These are phyloP conservation scores for Aspergillus fijiensis DNA, from an alignment of 2,329 filamentous ascomycete species.

Conservation along the genomic window DNA sequence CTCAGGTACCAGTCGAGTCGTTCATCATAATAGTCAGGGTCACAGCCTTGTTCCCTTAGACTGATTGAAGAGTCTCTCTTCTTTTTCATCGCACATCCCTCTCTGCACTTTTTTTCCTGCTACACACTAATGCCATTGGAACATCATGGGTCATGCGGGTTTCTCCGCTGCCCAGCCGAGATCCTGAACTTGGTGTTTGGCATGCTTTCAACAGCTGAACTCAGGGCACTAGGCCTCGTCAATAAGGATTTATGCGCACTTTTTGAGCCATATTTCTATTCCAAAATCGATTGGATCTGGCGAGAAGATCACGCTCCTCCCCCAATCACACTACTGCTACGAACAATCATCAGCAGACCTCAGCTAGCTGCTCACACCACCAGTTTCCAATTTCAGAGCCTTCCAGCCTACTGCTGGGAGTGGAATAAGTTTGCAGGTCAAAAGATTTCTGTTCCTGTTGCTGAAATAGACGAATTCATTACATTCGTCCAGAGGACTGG, in stretches of 20 bases:
- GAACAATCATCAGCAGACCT: conserved; percentile 18
- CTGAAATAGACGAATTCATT: conserved; percentile 6
- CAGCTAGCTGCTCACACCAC: conserved; percentile 17
- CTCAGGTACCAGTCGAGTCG: too few relatives aligned
- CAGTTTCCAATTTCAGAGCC: conserved; percentile 12
- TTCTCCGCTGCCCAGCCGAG: conserved; percentile 12
- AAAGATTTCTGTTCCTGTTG: conserved; percentile 5
- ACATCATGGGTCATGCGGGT: background rate
- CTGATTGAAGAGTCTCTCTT: too few relatives aligned
- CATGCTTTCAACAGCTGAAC: conserved; percentile 16
- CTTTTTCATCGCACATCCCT: too few relatives aligned
- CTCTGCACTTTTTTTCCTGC: too few relatives aligned
- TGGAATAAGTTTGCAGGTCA: background rate
- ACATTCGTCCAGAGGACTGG: conserved; percentile 9
- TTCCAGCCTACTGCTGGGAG: background rate
- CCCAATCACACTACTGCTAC: conserved; percentile 18
- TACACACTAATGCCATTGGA: too few relatives aligned
- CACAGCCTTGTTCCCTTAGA: too few relatives aligned
- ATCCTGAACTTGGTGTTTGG: conserved; percentile 19
- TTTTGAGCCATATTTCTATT: conserved; percentile 22
- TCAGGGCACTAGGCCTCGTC: conserved; percentile 15
- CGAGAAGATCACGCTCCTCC: conserved; percentile 8
- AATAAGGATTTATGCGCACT: conserved; percentile 12
- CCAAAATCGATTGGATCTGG: conserved; percentile 20
- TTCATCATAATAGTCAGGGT: too few relatives aligned